A percentile compares a stretch with the other conserved stretches of the same genome.
These are phyloP conservation scores for Aquilaria agallochum DNA, from an alignment of 441 rosid genomes.

Conservation along the genomic window DNA sequence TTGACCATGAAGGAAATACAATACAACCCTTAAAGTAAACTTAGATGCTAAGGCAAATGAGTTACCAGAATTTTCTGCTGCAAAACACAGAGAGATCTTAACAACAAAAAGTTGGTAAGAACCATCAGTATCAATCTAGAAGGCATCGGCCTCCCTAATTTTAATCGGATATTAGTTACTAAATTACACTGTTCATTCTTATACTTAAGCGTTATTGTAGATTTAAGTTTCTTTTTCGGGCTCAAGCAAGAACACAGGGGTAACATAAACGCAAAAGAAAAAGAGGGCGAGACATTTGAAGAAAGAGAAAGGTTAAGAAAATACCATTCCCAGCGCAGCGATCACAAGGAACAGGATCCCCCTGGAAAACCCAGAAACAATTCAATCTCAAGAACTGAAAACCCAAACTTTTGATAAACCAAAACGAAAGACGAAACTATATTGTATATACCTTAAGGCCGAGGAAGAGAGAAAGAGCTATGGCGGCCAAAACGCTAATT, in stretches of 20 bases:
- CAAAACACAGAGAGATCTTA: no score
- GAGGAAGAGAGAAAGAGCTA: conserved; percentile 70
- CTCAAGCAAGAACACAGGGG: not conserved
- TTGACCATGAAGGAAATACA: no score
- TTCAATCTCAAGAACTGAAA: not conserved
- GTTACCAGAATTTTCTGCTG: no score
- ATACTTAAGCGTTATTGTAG: no score
- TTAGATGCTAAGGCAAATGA: no score
- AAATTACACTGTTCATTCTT: no score
- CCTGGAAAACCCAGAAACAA: conserved; percentile 40
- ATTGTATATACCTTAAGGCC: conserved; percentile 55
- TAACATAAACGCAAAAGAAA: not conserved
- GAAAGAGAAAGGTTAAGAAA: not conserved
- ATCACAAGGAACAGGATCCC: conserved; percentile 90
- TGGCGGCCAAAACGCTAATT: conserved; percentile 73
- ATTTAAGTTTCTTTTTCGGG: no score
- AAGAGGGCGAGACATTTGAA: not conserved
- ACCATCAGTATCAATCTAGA: no score
- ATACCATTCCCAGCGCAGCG: conserved; percentile 92
- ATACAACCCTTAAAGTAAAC: no score
- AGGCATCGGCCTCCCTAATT: no score
- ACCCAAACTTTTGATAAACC: not conserved
- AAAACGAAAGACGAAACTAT: not conserved
- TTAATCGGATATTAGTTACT: no score
- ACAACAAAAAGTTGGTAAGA: no score